Evolutionary conservation across 805 yeast genomes (phyloP), one percentile per base, ranked within the genome.

Genomic region (Dipodascopsis uninucleata): DNA sequence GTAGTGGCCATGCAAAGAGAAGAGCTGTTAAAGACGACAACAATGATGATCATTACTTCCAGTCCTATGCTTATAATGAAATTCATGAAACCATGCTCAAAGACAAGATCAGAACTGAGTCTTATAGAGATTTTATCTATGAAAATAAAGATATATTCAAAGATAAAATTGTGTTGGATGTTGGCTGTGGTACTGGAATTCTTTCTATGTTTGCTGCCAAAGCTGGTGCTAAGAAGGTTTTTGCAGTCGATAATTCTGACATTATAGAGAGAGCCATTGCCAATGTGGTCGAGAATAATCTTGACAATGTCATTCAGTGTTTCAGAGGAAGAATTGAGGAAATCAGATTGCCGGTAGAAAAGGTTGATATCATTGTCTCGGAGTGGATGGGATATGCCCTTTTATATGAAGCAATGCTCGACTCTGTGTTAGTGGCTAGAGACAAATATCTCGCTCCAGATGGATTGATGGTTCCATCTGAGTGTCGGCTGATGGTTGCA

Each of bases 361-460:
- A 84, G 63, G 99, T 93, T 43, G 99, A 93, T 64, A 90, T 93
- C 58, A 93, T 93, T 56, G 81, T 93, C 49, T 81, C 93, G 53
- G 99, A 93, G 68, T 93, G 99, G 99, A 93, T 93, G 99, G 99
- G 99, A 14, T 93, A 93, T 67, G 93, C 93, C 61, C 68, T 94
- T 57, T 74, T 94, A 45, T 93, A 90, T 64, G 99, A 93, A 74
- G 85, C 96, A 50, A 93, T 93, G 99, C 76, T 93, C 65, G 97
- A 93, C 67, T 87, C 97, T 22, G 98, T 93, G 22, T 71, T 93
- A 56, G 78, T 78, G 58, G 99, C 99, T 28, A 79, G 99, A 69
- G 99, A 93, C 69, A 79, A 76, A 64, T 94, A 88, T 66, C 61
- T 70, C 45, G 79, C 71, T 32, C 73, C 76, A 59, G 95, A 85